Evolutionary conservation across 2,329 filamentous ascomycete species (phyloP), one percentile per base, ranked within the genome.

Genomic region (Nemania abortiva): DNA sequence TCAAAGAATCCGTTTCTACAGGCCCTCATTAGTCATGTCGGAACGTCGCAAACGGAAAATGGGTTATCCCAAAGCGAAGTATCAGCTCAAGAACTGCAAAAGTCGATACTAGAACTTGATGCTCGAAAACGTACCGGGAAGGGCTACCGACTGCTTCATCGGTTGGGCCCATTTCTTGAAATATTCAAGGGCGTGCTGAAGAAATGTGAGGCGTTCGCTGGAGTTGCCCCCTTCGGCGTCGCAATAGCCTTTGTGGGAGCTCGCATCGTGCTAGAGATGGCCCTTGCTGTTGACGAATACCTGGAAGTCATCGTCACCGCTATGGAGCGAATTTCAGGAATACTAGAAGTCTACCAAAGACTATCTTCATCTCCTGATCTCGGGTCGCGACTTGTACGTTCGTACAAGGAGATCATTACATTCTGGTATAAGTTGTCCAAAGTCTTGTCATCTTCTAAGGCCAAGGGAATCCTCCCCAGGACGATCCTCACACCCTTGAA

Each of bases 361-460:
- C 13, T 69, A 6, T 27, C 53, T 11, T 54, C 57, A 6, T 58
- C 56, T 13, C 52, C 57, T 31, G 67, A 69, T 31, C 56, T 69
- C 1, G 50, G 56, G 1, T 6, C 45, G n/a, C 29, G 67, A 39
- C 53, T 69, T 24, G 63, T 69, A 27, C 29, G 45, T 27, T 69
- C 67, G 3, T 69, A 69, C 47, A 69, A 69, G 67, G 47, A 47
- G 18, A 66, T 69, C 39, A 58, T 69, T n/a, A 57, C 42, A 11
- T 66, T 69, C 27, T 69, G 67, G 67, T 69, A 69, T 31, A 62
- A 69, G 34, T 22, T 66, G 15, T 57, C 57, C 9, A 66, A 69
- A 45, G 63, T 69, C 2, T 20, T 69, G 7, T 63, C 67, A 4
- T 66, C 67, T 2, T 53, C 67, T 1, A 66, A 63, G n/a, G 1